A percentile compares a stretch with the other conserved stretches of the same genome.
Evolutionary conservation across 768 basidiomycete genomes (phyloP).

Genomic region (Lentinula lateritia): DNA sequence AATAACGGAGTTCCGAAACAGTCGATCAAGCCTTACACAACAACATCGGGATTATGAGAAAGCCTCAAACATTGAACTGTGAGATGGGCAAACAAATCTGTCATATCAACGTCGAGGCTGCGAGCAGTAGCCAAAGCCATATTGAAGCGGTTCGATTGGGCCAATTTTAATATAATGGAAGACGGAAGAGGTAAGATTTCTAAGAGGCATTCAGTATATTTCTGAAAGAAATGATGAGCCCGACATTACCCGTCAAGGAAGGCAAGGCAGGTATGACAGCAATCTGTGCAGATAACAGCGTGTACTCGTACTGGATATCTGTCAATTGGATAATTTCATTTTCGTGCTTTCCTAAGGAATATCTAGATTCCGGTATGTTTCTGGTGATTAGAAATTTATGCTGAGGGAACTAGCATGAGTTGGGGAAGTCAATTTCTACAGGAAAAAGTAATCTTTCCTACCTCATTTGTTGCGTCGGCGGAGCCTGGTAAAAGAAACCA

Average conservation of each 20-base stretch:
- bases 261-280: slow-evolving; percentile 70
- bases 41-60: slow-evolving; percentile 52
- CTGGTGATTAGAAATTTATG: slow-evolving; percentile 68
- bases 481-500: slow-evolving; percentile 73
- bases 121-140: slow-evolving; percentile 74
- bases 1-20: slow-evolving; percentile 3
- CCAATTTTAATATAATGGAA: slow-evolving; percentile 71
- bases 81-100: slow-evolving; percentile 74
- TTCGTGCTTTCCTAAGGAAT: slow-evolving; percentile 54
- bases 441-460: slow-evolving; percentile 28
- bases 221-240: slow-evolving; percentile 6
- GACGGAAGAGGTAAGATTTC: slow-evolving; percentile 50
- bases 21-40: slow-evolving; percentile 38
- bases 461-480: slow-evolving; percentile 38
- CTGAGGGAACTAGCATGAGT: slow-evolving; percentile 23
- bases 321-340: slow-evolving; percentile 74
- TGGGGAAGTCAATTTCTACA: slow-evolving; percentile 9
- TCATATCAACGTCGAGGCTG: slow-evolving; percentile 79
- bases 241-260: slow-evolving; percentile 56
- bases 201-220: slow-evolving; percentile 22
- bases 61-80: slow-evolving; percentile 76
- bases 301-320: slow-evolving; percentile 77
- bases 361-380: slow-evolving; percentile 74
- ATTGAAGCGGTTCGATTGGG: slow-evolving; percentile 75
- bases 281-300: slow-evolving; percentile 71